Conservation (phyloP, 192 early-diverging fungal genomes). For the Podochytrium sp. region DNA sequence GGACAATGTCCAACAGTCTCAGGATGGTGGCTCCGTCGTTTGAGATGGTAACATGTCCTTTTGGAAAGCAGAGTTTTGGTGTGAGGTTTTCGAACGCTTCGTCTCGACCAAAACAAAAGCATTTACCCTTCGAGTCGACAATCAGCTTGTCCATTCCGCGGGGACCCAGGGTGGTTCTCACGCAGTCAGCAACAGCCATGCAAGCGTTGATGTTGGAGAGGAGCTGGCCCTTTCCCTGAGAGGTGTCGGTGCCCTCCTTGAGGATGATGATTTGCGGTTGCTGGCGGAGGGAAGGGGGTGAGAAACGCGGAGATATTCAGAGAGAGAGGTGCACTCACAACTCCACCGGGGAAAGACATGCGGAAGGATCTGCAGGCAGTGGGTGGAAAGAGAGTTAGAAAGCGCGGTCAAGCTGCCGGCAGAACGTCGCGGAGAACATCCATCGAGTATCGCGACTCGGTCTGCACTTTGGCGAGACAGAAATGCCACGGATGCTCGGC, state of each 20-base stretch:
- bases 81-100: too few species aligned
- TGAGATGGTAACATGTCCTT: slow-evolving; percentile 91
- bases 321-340: neutral
- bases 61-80: too few species aligned
- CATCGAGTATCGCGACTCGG: too few species aligned
- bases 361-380: neutral
- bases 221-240: slow-evolving; percentile 96
- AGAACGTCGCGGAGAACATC: too few species aligned
- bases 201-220: slow-evolving; percentile 98
- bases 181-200: slow-evolving; percentile 90
- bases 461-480: too few species aligned
- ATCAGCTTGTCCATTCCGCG: slow-evolving; percentile 99
- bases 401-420: neutral
- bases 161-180: slow-evolving; percentile 95
- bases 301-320: too few species aligned
- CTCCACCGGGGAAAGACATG: slow-evolving; percentile 22
- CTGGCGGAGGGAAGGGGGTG: slow-evolving; percentile 31
- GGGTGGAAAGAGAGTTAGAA: neutral
- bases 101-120: neutral
- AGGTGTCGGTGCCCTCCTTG: slow-evolving; percentile 98
- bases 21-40: slow-evolving; percentile 99
- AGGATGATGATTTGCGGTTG: slow-evolving; percentile 99
- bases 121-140: slow-evolving; percentile 83
- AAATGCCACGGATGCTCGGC: too few species aligned
- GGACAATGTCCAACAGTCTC: slow-evolving; percentile 95